These are phyloP conservation scores for Jackrogersella multiformis DNA, from an alignment of 495 filamentous ascomycete genomes.

Conservation along the genomic window DNA sequence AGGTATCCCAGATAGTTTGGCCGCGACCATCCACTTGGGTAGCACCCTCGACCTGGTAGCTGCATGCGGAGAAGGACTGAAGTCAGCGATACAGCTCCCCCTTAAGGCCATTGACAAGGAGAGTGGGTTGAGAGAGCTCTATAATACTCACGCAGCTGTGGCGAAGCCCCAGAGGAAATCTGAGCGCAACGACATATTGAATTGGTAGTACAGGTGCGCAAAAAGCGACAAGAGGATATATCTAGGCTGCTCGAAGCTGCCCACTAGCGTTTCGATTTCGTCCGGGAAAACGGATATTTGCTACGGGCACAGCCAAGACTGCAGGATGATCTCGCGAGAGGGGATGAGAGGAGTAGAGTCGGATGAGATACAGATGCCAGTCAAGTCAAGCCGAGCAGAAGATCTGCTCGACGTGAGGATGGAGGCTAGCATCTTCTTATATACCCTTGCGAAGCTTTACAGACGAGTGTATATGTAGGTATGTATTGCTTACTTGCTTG, in stretches of 20 bases:
- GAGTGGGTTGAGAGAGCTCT: background rate
- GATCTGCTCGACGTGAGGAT: constrained; percentile 21
- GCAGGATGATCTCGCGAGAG: constrained; percentile 25
- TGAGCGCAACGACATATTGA: constrained; percentile 66
- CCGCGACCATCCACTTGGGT: constrained; percentile 72
- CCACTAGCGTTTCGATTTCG: constrained; percentile 36
- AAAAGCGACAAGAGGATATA: constrained; percentile 19
- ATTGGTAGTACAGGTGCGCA: constrained; percentile 2
- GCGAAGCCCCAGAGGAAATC: constrained; percentile 88
- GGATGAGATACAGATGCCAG: constrained; percentile 11
- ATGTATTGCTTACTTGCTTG: background rate
- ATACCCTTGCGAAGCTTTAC: constrained; percentile 32
- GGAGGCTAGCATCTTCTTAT: constrained; percentile 41
- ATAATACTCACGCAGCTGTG: constrained; percentile 70
- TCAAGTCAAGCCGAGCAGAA: constrained; percentile 31
- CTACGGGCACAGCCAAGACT: constrained; percentile 37
- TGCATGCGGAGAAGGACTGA: constrained; percentile 42
- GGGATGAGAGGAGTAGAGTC: constrained; percentile 8
- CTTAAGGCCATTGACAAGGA: background rate
- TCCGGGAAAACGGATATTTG: constrained; percentile 45
- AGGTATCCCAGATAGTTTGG: constrained; percentile 81
- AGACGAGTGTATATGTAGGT: constrained; percentile 3
- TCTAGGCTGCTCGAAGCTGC: constrained; percentile 35
- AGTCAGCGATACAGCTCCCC: constrained; percentile 29
- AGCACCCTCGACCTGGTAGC: constrained; percentile 82